Percentiles rank a stretch among this genome's conserved stretches.
These are phyloP conservation scores for Nannochloropsis gaditana DNA, from an alignment of 108 stramenopile genomes.

Conservation along the genomic window DNA sequence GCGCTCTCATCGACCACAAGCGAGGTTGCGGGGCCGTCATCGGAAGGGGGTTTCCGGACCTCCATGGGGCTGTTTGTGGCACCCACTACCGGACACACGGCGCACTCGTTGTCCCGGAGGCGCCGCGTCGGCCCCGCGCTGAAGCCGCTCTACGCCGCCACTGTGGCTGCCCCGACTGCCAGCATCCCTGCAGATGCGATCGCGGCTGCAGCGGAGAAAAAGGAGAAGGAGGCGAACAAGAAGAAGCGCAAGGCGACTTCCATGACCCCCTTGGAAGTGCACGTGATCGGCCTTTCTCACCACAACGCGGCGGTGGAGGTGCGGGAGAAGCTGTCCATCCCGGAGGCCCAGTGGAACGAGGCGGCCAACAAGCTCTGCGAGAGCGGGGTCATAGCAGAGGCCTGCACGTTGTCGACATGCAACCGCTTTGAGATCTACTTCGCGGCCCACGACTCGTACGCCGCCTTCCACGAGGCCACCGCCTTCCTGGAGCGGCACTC, in stretches of 20 bases:
- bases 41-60: neutral
- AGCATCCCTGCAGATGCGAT: neutral
- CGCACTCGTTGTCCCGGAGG: neutral
- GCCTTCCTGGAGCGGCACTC: constrained; percentile 73
- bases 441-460: constrained; percentile 75
- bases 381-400: constrained; percentile 74
- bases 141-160: constrained; percentile 2
- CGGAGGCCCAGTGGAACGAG: constrained; percentile 85
- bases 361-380: constrained; percentile 69
- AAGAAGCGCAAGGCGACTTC: constrained; percentile 46
- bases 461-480: constrained; percentile 75
- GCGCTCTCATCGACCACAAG: neutral
- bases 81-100: neutral
- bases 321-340: constrained; percentile 92
- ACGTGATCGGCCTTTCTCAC: constrained; percentile 89
- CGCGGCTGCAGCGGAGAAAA: constrained; percentile 21
- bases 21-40: neutral
- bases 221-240: constrained; percentile 37
- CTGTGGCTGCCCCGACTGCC: neutral
- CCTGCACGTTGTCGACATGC: constrained; percentile 90
- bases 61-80: neutral
- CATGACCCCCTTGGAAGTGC: constrained; percentile 78
- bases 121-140: neutral
- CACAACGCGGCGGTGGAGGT: constrained; percentile 94
- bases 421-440: constrained; percentile 98